A percentile compares a stretch with the other conserved stretches of the same genome.
These are phyloP conservation scores for Arthrobotrys conoides DNA, from an alignment of 2,329 filamentous ascomycete species.

Conservation along the genomic window DNA sequence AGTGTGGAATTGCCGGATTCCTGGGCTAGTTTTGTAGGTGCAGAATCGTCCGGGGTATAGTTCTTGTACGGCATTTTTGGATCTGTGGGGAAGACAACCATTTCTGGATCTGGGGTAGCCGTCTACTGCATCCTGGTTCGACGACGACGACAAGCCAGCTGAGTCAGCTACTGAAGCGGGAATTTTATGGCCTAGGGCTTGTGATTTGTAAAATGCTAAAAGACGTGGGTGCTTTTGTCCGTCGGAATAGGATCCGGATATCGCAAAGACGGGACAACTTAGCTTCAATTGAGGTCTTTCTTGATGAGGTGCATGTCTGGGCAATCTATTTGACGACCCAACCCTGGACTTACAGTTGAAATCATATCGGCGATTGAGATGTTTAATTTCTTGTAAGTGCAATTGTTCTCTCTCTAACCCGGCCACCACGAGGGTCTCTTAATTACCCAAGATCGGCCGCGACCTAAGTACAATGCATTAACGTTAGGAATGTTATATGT, in stretches of 20 bases:
- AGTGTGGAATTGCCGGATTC: slow-evolving; percentile 29
- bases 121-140: slow-evolving; percentile 26
- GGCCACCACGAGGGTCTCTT: not conserved
- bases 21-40: slow-evolving; percentile 27
- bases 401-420: slow-evolving; percentile 3
- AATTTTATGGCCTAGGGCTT: slow-evolving; percentile 1
- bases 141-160: slow-evolving; percentile 2
- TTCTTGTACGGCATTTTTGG: slow-evolving; percentile 51
- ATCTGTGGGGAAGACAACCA: slow-evolving; percentile 55
- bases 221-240: slow-evolving; percentile 12
- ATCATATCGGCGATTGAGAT: slow-evolving; percentile 46
- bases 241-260: slow-evolving; percentile 46
- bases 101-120: slow-evolving; percentile 58
- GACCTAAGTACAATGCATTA: slow-evolving; percentile 13
- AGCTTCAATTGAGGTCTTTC: not conserved
- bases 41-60: slow-evolving; percentile 29
- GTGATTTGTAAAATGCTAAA: slow-evolving; percentile 31
- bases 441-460: no score
- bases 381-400: no score
- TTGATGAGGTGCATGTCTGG: not conserved
- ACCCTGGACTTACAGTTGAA: slow-evolving; percentile 1
- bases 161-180: slow-evolving; percentile 30
- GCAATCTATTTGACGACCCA: slow-evolving; percentile 9
- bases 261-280: slow-evolving; percentile 28
- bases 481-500: slow-evolving; percentile 28